Conservation (phyloP, 176 grass and related monocot genomes). For the Cocos nucifera region DNA sequence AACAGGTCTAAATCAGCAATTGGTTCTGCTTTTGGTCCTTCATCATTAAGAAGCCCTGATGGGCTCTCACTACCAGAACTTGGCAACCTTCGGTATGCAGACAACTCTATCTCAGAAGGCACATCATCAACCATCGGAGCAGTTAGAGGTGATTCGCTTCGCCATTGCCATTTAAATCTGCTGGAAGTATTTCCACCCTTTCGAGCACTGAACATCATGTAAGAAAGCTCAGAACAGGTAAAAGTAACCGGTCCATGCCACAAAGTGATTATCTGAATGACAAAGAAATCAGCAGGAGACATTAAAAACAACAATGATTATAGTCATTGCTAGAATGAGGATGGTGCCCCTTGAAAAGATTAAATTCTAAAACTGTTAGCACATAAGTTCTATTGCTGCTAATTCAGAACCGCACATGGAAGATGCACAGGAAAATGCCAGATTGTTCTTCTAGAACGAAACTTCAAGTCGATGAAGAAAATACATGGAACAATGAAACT, state of each 20-base stretch:
- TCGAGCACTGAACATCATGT: slow-evolving; percentile 26
- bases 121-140: slow-evolving; percentile 43
- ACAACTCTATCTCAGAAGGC: slow-evolving; percentile 76
- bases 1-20: slow-evolving; percentile 90
- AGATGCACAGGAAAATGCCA: no score
- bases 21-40: slow-evolving; percentile 41
- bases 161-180: slow-evolving; percentile 59
- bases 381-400: no score
- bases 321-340: no score
- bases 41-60: slow-evolving; percentile 63
- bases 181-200: background rate
- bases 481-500: no score
- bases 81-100: slow-evolving; percentile 52
- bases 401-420: no score
- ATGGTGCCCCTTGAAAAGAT: no score
- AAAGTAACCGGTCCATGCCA: slow-evolving; percentile 27
- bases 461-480: no score
- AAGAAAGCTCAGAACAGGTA: slow-evolving; percentile 4
- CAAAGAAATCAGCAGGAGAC: background rate
- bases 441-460: no score
- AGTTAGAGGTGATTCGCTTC: slow-evolving; percentile 43
- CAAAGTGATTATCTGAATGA: slow-evolving; percentile 23
- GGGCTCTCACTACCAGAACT: slow-evolving; percentile 61
- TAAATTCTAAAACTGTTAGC: no score
- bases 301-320: no score